phyloP scores from a whole-genome alignment of 2,329 filamentous ascomycete genomes.

The Dothistroma pini region DNA sequence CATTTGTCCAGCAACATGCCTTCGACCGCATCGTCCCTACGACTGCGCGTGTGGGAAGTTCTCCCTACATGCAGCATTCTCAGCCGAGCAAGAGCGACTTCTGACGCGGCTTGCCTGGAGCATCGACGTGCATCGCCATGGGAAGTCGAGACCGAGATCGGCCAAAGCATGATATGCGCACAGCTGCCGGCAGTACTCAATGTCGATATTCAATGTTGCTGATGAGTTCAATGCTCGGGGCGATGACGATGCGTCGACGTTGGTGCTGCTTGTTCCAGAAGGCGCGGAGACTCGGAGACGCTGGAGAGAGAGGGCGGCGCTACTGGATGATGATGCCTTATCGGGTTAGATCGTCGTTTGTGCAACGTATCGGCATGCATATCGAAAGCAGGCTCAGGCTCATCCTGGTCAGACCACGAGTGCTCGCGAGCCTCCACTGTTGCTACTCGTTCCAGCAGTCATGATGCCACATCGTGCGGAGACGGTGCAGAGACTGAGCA shows the following conservation, averaged over 20 bases:
- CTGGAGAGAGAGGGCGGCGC: background rate
- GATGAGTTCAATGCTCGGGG: background rate
- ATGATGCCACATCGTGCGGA: conserved; percentile 2
- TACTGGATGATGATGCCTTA: background rate
- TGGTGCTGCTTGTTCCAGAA: background rate
- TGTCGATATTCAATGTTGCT: background rate
- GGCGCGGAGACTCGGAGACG: background rate
- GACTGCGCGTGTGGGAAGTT: too few relatives aligned
- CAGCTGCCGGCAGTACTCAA: too few relatives aligned
- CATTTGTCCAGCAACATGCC: too few relatives aligned
- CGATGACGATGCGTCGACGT: background rate
- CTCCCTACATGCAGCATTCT: too few relatives aligned
- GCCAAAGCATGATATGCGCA: too few relatives aligned
- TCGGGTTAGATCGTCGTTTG: background rate
- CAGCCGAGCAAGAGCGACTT: too few relatives aligned
- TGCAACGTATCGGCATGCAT: background rate
- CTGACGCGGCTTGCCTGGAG: too few relatives aligned
- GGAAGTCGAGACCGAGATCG: too few relatives aligned
- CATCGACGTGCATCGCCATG: too few relatives aligned
- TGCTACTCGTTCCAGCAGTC: conserved; percentile 9
- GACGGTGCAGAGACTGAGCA: background rate
- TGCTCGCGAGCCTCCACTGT: conserved; percentile 2
- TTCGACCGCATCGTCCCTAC: too few relatives aligned
- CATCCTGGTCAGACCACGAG: conserved; percentile 1
- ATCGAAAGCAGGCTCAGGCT: background rate